Percentiles rank a stretch among this genome's conserved stretches.
Conservation (phyloP, 768 basidiomycete genomes). For the Tylopilus intermedius region DNA sequence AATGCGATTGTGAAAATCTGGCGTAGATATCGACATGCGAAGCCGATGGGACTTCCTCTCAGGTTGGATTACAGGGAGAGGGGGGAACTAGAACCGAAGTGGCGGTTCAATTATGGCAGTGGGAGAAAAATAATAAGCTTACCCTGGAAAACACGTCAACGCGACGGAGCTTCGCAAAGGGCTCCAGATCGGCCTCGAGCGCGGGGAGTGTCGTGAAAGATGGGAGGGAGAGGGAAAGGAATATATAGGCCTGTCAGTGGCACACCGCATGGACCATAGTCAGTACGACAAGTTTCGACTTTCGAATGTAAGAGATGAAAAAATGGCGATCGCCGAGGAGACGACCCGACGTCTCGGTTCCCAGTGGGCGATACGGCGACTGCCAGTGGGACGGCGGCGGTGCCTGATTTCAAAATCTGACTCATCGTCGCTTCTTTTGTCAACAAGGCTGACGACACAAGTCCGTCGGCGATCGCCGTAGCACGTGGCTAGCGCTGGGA, state of each 20-base stretch:
- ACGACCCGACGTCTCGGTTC: slow-evolving; percentile 4
- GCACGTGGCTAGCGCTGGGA: slow-evolving; percentile 2
- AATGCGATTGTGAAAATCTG: slow-evolving; percentile 27
- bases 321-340: slow-evolving; percentile 18
- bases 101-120: not conserved
- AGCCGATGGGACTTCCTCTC: slow-evolving; percentile 21
- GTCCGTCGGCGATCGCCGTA: slow-evolving; percentile 1
- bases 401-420: slow-evolving; percentile 20
- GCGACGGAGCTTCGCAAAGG: slow-evolving; percentile 51
- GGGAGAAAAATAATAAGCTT: not conserved
- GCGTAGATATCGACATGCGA: slow-evolving; percentile 33
- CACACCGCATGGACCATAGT: slow-evolving; percentile 1
- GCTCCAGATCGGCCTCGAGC: slow-evolving; percentile 59
- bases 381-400: not conserved
- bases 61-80: slow-evolving; percentile 21
- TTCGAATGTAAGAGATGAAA: not conserved
- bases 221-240: slow-evolving; percentile 47
- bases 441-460: not conserved
- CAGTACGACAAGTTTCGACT: slow-evolving; percentile 17
- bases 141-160: slow-evolving; percentile 34
- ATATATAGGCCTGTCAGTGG: slow-evolving; percentile 46
- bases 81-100: slow-evolving; percentile 10
- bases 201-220: slow-evolving; percentile 49
- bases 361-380: slow-evolving; percentile 5
- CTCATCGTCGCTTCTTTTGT: slow-evolving; percentile 13